Evolutionary conservation across 169 alveolate genomes (phyloP).

Genomic region (Eimeria nieschulzi): DNA sequence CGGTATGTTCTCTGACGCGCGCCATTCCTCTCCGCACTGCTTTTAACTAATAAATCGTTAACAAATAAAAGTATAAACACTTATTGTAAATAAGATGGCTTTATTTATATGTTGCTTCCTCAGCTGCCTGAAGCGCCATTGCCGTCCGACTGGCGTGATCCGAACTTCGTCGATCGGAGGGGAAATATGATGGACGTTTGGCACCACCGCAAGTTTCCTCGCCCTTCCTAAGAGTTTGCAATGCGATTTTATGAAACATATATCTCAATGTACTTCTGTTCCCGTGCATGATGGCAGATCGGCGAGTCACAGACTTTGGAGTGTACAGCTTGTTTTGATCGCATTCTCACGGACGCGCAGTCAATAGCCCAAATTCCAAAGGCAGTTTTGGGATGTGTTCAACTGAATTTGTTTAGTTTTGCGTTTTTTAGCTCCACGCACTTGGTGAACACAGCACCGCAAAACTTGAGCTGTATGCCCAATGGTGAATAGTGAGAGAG

Average conservation of each 20-base stretch:
- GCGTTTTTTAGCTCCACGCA: no score
- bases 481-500: no score
- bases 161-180: slow-evolving; percentile 85
- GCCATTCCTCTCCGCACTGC: neutral
- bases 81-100: neutral
- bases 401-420: no score
- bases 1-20: slow-evolving; percentile 69
- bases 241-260: neutral
- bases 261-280: neutral
- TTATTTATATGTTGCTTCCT: neutral
- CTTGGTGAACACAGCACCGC: no score
- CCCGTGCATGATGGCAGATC: neutral
- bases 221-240: slow-evolving; percentile 66
- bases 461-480: no score
- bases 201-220: slow-evolving; percentile 85
- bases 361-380: no score
- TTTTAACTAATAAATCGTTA: neutral
- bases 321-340: no score
- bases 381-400: no score
- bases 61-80: neutral
- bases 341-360: no score
- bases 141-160: slow-evolving; percentile 87
- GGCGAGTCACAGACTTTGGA: neutral
- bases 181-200: slow-evolving; percentile 86
- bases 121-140: slow-evolving; percentile 87